Percentiles rank a stretch among this genome's conserved stretches.
Evolutionary conservation across 306 rosid genomes (phyloP).

Genomic region (Psophocarpus tetragonolobus): DNA sequence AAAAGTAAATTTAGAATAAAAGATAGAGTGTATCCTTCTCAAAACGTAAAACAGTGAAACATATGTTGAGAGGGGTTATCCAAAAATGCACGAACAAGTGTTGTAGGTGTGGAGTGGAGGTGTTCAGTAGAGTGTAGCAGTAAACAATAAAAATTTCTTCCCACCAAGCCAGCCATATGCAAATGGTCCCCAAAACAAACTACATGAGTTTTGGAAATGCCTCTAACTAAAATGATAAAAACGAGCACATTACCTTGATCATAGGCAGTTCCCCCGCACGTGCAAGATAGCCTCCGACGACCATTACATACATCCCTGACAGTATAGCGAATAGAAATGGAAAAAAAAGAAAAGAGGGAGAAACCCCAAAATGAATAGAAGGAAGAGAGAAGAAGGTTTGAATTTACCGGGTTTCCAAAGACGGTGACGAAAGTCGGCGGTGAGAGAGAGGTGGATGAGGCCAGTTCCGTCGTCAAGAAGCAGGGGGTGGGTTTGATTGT

Average conservation of each 20-base stretch:
- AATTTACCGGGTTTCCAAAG: constrained; percentile 58
- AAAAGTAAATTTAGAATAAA: background rate
- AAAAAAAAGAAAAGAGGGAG: no score
- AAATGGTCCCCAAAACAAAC: background rate
- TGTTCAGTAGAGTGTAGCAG: background rate
- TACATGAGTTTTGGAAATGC: background rate
- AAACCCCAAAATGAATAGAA: background rate
- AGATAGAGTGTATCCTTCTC: background rate
- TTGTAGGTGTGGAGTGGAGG: background rate
- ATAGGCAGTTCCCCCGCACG: constrained; percentile 50
- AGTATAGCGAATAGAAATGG: no score
- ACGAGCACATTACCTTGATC: constrained; percentile 51
- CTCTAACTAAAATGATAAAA: background rate
- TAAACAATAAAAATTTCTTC: background rate
- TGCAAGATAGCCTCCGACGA: constrained; percentile 62
- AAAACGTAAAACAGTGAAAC: background rate
- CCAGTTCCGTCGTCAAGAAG: constrained; percentile 85
- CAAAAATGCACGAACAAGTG: background rate
- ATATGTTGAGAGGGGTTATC: background rate
- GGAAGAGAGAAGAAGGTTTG: background rate
- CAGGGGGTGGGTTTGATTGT: constrained; percentile 30
- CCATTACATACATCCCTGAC: constrained; percentile 88
- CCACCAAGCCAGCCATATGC: background rate
- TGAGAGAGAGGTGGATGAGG: constrained; percentile 56
- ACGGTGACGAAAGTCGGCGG: constrained; percentile 55